These are phyloP conservation scores for Huiozyma naganishii DNA, from an alignment of 805 yeast genomes.

Conservation along the genomic window DNA sequence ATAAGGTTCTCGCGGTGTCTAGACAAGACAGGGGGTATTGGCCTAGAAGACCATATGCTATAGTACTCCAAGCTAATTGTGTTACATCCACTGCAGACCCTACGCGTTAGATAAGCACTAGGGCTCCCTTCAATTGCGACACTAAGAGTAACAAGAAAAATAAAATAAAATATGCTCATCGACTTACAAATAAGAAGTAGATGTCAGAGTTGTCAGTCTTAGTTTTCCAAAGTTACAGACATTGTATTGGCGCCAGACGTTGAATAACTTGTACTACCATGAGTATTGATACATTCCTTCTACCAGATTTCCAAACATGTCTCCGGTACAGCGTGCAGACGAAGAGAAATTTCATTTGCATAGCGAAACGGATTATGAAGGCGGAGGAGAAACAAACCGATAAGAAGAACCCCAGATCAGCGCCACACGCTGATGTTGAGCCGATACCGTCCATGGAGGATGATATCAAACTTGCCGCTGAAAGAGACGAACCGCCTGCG, in stretches of 20 bases:
- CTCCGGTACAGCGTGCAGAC: constrained; percentile 12
- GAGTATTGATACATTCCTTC: background rate
- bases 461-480: no score
- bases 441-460: background rate
- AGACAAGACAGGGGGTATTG: no score
- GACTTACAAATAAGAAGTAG: background rate
- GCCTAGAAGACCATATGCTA: no score
- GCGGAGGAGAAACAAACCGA: background rate
- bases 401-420: background rate
- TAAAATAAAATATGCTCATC: background rate
- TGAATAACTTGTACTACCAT: background rate
- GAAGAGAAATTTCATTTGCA: constrained; percentile 12
- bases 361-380: constrained; percentile 4
- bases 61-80: no score
- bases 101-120: no score
- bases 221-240: background rate
- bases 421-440: background rate
- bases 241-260: background rate
- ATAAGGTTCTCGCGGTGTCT: no score
- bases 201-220: background rate
- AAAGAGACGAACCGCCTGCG: background rate
- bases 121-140: no score
- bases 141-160: no score
- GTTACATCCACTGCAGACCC: no score
- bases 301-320: constrained; percentile 14